phyloP scores from a whole-genome alignment of 2,329 filamentous ascomycete genomes.

The Calonectria naviculata region DNA sequence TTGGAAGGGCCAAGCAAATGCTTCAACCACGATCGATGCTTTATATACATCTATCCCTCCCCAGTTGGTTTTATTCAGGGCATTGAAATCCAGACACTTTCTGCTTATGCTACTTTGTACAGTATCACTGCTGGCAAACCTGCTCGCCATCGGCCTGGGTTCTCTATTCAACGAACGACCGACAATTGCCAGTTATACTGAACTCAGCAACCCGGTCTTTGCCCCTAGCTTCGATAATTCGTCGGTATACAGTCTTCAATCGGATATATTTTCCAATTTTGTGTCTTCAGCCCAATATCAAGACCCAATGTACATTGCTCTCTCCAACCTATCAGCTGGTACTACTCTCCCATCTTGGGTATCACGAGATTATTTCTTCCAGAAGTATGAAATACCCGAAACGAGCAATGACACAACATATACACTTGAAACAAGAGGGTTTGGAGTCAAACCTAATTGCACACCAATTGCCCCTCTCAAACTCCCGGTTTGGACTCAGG shows the following conservation, averaged over 20 bases:
- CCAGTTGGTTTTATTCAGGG: constrained; percentile 59
- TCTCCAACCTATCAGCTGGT: constrained; percentile 56
- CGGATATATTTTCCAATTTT: not conserved
- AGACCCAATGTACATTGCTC: constrained; percentile 46
- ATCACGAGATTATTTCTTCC: constrained; percentile 55
- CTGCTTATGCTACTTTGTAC: constrained; percentile 58
- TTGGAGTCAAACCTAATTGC: constrained; percentile 40
- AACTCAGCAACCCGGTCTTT: constrained; percentile 25
- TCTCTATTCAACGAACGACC: constrained; percentile 59
- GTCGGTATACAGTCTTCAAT: constrained; percentile 9
- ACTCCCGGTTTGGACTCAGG: not conserved
- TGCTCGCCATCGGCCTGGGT: constrained; percentile 63
- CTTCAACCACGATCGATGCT: constrained; percentile 52
- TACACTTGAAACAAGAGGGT: constrained; percentile 39
- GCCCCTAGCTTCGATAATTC: constrained; percentile 34
- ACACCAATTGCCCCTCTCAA: constrained; percentile 9
- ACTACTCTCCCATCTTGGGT: constrained; percentile 63
- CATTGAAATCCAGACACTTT: constrained; percentile 56
- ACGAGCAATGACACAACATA: constrained; percentile 6
- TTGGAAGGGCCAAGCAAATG: constrained; percentile 46
- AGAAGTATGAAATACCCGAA: constrained; percentile 50
- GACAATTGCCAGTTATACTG: not conserved
- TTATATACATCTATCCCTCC: constrained; percentile 67
- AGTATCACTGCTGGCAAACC: constrained; percentile 61
- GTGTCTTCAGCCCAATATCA: constrained; percentile 23